A percentile compares a stretch with the other conserved stretches of the same genome.
These are phyloP conservation scores for Magnolia kwangsiensis DNA, from an alignment of 164 flowering plant genomes.

Conservation along the genomic window DNA sequence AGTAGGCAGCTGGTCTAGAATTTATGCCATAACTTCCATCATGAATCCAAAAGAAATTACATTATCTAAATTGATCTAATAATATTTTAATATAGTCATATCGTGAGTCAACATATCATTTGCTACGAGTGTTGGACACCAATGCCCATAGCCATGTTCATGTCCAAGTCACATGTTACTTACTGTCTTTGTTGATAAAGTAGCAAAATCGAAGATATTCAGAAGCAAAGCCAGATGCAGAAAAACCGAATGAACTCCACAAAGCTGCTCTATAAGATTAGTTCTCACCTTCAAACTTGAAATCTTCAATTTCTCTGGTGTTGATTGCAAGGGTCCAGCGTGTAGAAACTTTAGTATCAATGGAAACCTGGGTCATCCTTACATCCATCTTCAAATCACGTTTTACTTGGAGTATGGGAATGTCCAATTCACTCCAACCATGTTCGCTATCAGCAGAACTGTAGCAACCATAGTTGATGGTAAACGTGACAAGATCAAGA, in stretches of 20 bases:
- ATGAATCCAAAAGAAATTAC: too few relatives aligned
- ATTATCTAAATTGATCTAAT: too few relatives aligned
- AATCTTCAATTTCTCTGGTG: slow-evolving; percentile 60
- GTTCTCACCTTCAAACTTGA: slow-evolving; percentile 63
- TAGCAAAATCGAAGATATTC: too few relatives aligned
- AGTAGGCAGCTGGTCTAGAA: too few relatives aligned
- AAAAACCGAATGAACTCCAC: not conserved
- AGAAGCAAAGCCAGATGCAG: not conserved
- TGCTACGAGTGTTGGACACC: too few relatives aligned
- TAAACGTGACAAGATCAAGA: slow-evolving; percentile 75
- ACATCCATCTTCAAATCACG: slow-evolving; percentile 36
- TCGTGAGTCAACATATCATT: too few relatives aligned
- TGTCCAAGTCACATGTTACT: too few relatives aligned
- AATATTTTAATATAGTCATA: too few relatives aligned
- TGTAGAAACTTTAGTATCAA: slow-evolving; percentile 68
- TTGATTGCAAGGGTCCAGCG: slow-evolving; percentile 91
- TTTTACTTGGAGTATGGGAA: slow-evolving; percentile 55
- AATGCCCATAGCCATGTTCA: too few relatives aligned
- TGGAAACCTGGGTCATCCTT: slow-evolving; percentile 48
- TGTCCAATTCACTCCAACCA: slow-evolving; percentile 76
- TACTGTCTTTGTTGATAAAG: too few relatives aligned
- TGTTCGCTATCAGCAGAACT: slow-evolving; percentile 36
- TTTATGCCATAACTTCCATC: too few relatives aligned
- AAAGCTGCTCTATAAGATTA: not conserved
- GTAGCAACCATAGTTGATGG: slow-evolving; percentile 81